Evolutionary conservation across 495 filamentous ascomycete genomes (phyloP).

Genomic region (Lepraria neglecta): DNA sequence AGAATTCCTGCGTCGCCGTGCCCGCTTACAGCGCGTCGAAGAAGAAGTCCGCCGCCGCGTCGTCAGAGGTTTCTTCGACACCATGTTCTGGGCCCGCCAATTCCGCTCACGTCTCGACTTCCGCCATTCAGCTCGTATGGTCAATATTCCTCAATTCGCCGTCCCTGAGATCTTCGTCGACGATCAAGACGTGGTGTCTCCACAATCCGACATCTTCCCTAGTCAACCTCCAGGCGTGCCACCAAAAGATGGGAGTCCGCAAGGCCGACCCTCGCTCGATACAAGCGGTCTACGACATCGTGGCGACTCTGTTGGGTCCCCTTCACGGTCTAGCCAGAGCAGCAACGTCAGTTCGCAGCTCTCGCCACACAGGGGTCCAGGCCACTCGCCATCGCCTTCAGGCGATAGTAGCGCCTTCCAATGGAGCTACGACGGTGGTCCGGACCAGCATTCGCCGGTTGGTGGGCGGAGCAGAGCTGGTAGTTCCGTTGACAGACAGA

Average conservation of each 20-base stretch:
- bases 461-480: slow-evolving; percentile 46
- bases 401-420: slow-evolving; percentile 21
- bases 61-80: slow-evolving; percentile 94
- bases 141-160: slow-evolving; percentile 67
- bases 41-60: slow-evolving; percentile 84
- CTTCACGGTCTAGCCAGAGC: slow-evolving; percentile 38
- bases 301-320: slow-evolving; percentile 23
- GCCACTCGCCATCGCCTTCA: slow-evolving; percentile 24
- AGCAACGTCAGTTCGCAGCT: slow-evolving; percentile 32
- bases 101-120: slow-evolving; percentile 67
- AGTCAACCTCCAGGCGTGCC: slow-evolving; percentile 15
- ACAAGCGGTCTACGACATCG: slow-evolving; percentile 25
- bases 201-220: slow-evolving; percentile 20
- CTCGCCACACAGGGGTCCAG: slow-evolving; percentile 14
- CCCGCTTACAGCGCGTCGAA: slow-evolving; percentile 89
- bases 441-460: slow-evolving; percentile 20
- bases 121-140: slow-evolving; percentile 67
- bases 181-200: slow-evolving; percentile 47
- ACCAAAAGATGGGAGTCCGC: slow-evolving; percentile 17
- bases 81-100: slow-evolving; percentile 76
- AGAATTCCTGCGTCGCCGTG: slow-evolving; percentile 87
- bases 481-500: slow-evolving; percentile 67
- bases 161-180: slow-evolving; percentile 92
- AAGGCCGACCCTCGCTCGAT: slow-evolving; percentile 31
- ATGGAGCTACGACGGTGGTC: slow-evolving; percentile 16